A percentile compares a stretch with the other conserved stretches of the same genome.
phyloP scores from a whole-genome alignment of 495 filamentous ascomycete species.

The Trichoderma reesei region DNA sequence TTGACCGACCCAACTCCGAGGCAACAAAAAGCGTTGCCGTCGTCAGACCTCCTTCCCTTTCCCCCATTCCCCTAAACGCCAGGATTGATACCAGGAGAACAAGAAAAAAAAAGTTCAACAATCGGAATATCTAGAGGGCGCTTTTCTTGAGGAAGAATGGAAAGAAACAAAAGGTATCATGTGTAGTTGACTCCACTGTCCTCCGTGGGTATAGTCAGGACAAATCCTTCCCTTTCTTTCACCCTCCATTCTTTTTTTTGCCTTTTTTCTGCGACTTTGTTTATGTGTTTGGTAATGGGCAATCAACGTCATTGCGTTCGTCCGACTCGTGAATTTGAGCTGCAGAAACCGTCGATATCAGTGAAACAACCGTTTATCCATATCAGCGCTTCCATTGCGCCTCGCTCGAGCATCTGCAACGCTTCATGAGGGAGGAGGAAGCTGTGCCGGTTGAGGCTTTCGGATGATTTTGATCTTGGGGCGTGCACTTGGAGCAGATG shows the following conservation, averaged over 20 bases:
- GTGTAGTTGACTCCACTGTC: not conserved
- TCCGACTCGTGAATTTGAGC: not conserved
- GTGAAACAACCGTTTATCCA: not conserved
- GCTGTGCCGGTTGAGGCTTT: not conserved
- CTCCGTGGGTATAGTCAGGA: not conserved
- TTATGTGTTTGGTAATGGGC: not conserved
- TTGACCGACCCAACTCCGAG: not conserved
- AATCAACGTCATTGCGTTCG: not conserved
- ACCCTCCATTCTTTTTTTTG: not conserved
- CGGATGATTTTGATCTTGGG: conserved; percentile 12
- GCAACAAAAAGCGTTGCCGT: not conserved
- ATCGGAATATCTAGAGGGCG: not conserved
- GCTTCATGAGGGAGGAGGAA: not conserved
- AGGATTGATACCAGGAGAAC: not conserved
- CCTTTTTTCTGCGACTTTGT: not conserved
- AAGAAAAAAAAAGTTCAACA: not conserved
- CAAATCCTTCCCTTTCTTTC: not conserved
- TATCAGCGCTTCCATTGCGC: not conserved
- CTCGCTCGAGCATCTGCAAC: not conserved
- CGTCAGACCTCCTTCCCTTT: not conserved
- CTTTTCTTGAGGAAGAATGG: not conserved
- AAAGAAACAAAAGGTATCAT: conserved; percentile 7
- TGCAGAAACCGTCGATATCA: no score
- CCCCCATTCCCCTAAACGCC: not conserved
- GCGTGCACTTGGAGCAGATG: not conserved